These are phyloP conservation scores for Pseudopyrenochaeta lycopersici DNA, from an alignment of 2,329 filamentous ascomycete species.

Conservation along the genomic window DNA sequence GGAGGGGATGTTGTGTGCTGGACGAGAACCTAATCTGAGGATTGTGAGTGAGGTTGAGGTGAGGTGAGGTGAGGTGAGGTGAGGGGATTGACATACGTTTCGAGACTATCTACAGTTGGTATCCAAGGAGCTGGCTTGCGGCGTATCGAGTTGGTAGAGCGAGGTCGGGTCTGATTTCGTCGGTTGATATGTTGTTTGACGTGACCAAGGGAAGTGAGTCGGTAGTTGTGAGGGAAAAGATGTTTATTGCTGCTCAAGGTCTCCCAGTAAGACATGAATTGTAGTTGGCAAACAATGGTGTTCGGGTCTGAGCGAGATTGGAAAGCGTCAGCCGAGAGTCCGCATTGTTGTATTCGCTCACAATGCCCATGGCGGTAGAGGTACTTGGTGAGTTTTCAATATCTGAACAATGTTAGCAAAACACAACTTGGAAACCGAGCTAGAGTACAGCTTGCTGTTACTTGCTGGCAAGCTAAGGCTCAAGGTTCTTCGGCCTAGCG, in stretches of 20 bases:
- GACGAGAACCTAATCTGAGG: slow-evolving; percentile 2
- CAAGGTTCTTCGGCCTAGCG: background rate
- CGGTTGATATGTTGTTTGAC: too few species aligned
- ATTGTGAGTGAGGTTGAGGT: background rate
- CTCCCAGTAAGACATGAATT: background rate
- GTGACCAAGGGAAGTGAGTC: too few species aligned
- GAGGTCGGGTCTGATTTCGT: too few species aligned
- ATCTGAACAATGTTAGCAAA: background rate
- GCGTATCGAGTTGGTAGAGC: too few species aligned
- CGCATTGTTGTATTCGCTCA: background rate
- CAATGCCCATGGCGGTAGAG: background rate
- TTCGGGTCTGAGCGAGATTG: background rate
- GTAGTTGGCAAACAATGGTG: too few species aligned
- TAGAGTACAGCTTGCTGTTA: background rate
- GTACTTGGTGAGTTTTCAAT: background rate
- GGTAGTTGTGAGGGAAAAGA: too few species aligned
- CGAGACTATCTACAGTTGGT: slow-evolving; percentile 1
- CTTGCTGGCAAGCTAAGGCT: background rate
- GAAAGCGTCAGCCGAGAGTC: background rate
- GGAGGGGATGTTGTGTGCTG: background rate
- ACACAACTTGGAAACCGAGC: background rate
- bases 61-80: background rate
- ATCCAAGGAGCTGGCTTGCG: too few species aligned
- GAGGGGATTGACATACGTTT: background rate
- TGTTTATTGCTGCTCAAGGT: too few species aligned